Evolutionary conservation across 441 rosid species (phyloP).

Genomic region (Gossypium gossypioides): DNA sequence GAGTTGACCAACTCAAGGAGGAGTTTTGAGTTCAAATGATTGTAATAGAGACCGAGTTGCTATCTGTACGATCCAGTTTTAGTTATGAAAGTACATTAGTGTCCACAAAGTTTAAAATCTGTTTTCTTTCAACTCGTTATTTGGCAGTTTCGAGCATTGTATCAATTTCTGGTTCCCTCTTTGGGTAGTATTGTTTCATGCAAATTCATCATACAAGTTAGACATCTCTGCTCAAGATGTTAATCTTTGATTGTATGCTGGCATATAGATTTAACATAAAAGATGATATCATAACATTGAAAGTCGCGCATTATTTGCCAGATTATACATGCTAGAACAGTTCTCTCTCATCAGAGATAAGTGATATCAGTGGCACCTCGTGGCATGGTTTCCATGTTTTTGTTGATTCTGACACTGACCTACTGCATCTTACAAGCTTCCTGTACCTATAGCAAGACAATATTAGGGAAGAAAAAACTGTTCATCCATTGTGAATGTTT

Average conservation of each 20-base stretch:
- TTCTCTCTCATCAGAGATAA: conserved; percentile 1
- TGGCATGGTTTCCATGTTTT: neutral
- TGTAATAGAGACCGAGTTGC: neutral
- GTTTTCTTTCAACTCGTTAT: neutral
- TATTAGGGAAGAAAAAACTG: neutral
- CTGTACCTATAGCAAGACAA: neutral
- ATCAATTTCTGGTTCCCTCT: neutral
- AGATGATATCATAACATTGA: neutral
- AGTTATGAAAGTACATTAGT: neutral
- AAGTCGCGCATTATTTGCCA: neutral
- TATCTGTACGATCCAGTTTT: neutral
- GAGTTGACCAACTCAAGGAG: neutral
- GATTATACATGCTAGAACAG: no score
- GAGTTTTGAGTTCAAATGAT: conserved; percentile 6
- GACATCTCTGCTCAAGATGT: neutral
- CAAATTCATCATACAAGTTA: neutral
- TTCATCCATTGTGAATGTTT: neutral
- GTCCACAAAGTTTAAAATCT: neutral
- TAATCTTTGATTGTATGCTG: neutral
- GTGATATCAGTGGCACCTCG: neutral
- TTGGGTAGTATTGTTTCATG: neutral
- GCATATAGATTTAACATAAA: neutral
- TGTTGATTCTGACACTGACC: neutral
- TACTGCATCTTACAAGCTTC: neutral
- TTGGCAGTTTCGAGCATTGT: neutral